Evolutionary conservation across 306 rosid species (phyloP), one percentile per base, ranked within the genome.

Genomic region (Gastrolobium villosum): DNA sequence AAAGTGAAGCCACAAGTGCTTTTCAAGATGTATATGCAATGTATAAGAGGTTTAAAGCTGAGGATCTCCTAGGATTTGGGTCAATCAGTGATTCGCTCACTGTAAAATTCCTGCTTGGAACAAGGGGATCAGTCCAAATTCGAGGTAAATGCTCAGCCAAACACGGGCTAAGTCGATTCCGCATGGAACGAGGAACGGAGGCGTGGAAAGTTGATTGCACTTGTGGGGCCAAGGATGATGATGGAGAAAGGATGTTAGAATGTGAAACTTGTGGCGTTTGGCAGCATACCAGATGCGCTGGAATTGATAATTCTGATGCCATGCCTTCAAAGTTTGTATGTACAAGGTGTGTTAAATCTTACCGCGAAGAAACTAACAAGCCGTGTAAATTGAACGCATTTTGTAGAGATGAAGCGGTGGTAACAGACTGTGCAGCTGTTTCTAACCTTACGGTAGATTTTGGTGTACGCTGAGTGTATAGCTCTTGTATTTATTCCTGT

Each of bases 251-350:
- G 49, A 91, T 91, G 97, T 65, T 91, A 34, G 94, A 89, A 60
- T 91, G 97, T 85, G 97, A 91, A 78, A 81, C 78, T 1, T 91
- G 97, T 72, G 87, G 94, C 28, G 89, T 91, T 50, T 91, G 94
- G 97, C 92, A 79, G 75, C 97, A 91, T 70, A 88, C 94, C 0
- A 89, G 97, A 61, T 91, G 97, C 54, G 87, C 90, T 41, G 94
- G 97, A 10, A 85, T 91, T 62, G 78, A 77, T 39, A 78, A 53
- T 37, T 77, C 88, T 0, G 82, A 80, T 40, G 87, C 57, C 0
- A 81, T 85, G 40, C 94, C 94, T 10, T 65, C 86, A 0, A 89
- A 85, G 79, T 91, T 89, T 82, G 76, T 79, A 4, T 86, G 89
- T 40, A 20, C 26, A 20, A 20, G 26, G 26, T 20, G 26, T 20